A percentile compares a stretch with the other conserved stretches of the same genome.
These are phyloP conservation scores for Fusarium keratoplasticum DNA, from an alignment of 2,329 filamentous ascomycete genomes.

Conservation along the genomic window DNA sequence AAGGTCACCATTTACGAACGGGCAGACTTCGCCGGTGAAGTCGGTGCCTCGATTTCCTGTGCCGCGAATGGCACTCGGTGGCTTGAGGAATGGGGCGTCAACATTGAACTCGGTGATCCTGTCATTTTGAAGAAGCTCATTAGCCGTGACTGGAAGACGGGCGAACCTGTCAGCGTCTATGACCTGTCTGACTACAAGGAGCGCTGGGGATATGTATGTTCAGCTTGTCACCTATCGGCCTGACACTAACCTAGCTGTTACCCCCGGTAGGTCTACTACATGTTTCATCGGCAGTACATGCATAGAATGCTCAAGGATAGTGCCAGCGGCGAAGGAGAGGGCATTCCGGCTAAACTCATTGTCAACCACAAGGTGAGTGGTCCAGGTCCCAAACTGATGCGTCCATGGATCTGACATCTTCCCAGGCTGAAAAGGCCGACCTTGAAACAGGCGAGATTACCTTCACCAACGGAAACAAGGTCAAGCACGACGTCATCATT, in stretches of 20 bases:
- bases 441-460: slow-evolving; percentile 1
- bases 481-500: slow-evolving; percentile 15
- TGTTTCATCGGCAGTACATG: slow-evolving; percentile 18
- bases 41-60: slow-evolving; percentile 70
- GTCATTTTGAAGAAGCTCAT: slow-evolving; percentile 13
- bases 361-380: slow-evolving; percentile 11
- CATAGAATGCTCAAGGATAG: slow-evolving; percentile 15
- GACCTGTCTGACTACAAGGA: slow-evolving; percentile 18
- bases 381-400: not conserved
- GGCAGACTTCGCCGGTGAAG: slow-evolving; percentile 70
- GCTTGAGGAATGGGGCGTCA: slow-evolving; percentile 69
- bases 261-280: slow-evolving; percentile 3
- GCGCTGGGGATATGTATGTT: not conserved
- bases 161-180: slow-evolving; percentile 8
- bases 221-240: not conserved
- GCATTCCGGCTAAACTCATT: not conserved
- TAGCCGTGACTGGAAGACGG: slow-evolving; percentile 17
- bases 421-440: not conserved
- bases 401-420: not conserved
- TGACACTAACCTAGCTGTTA: not conserved
- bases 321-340: slow-evolving; percentile 1
- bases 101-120: slow-evolving; percentile 18
- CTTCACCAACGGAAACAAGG: slow-evolving; percentile 5
- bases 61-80: slow-evolving; percentile 73
- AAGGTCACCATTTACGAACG: slow-evolving; percentile 64